phyloP scores from a whole-genome alignment of 1,284 basidiomycete genomes.

The Tilletia indica region DNA sequence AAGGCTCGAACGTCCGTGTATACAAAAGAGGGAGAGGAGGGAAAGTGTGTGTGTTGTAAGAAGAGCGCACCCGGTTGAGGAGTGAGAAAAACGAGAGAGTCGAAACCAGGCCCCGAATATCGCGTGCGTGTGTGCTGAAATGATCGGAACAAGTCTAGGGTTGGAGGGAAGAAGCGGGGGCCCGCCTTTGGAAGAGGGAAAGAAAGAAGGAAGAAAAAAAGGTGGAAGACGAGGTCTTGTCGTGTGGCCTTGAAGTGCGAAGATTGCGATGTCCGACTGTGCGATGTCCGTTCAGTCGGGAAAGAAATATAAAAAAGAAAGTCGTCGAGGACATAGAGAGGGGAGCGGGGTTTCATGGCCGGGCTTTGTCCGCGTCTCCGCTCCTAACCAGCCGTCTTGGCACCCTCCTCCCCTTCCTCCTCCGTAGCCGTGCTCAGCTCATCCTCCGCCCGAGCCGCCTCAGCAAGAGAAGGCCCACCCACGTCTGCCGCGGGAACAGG shows the following conservation, averaged over 20 bases:
- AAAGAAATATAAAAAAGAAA: background rate
- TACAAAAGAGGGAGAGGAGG: background rate
- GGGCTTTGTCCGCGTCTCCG: no score
- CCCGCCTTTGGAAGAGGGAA: no score
- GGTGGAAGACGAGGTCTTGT: background rate
- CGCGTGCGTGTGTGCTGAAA: no score
- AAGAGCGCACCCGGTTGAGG: no score
- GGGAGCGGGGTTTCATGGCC: no score
- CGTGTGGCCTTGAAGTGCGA: no score
- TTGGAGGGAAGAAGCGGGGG: no score
- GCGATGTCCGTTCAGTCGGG: background rate
- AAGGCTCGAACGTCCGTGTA: background rate
- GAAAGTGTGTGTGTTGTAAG: background rate
- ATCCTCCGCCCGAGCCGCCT: background rate
- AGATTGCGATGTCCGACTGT: background rate
- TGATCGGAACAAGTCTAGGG: no score
- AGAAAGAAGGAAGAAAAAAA: background rate
- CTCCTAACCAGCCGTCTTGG: conserved; percentile 14
- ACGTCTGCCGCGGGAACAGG: no score
- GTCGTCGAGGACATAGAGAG: background rate
- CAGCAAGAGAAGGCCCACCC: background rate
- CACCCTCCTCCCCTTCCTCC: conserved; percentile 15
- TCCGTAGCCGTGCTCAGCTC: conserved; percentile 10
- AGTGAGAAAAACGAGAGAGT: no score
- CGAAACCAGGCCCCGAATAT: no score